Evolutionary conservation across 2,329 filamentous ascomycete genomes (phyloP).

Genomic region (Pezicula radicicola): DNA sequence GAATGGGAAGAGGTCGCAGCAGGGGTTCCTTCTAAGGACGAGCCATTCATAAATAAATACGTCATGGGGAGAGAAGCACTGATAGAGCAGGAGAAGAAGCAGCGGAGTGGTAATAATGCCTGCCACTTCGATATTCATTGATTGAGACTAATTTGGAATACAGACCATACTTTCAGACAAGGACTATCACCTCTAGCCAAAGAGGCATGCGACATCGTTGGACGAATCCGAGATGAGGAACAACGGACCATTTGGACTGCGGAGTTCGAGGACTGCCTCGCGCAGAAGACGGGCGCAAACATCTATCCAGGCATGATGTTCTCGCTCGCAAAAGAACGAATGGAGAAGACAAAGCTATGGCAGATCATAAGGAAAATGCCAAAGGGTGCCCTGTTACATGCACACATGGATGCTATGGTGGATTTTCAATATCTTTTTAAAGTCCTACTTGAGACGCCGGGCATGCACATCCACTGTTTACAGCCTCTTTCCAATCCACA

Average conservation of each 20-base stretch:
- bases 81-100: conserved; percentile 76
- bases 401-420: conserved; percentile 88
- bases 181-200: conserved; percentile 75
- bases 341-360: conserved; percentile 85
- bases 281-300: conserved; percentile 57
- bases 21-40: conserved; percentile 55
- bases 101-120: conserved; percentile 67
- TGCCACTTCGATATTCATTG: conserved; percentile 16
- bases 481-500: conserved; percentile 50
- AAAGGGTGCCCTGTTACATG: conserved; percentile 83
- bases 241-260: conserved; percentile 73
- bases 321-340: conserved; percentile 75
- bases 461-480: conserved; percentile 67
- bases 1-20: conserved; percentile 56
- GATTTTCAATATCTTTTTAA: conserved; percentile 79
- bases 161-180: conserved; percentile 68
- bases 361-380: conserved; percentile 82
- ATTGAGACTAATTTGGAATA: conserved; percentile 21
- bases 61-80: conserved; percentile 71
- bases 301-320: conserved; percentile 94
- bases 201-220: conserved; percentile 76
- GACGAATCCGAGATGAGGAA: conserved; percentile 76
- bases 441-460: conserved; percentile 66
- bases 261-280: conserved; percentile 67
- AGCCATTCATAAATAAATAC: conserved; percentile 82